Base-by-base conservation (phyloP, 2,329 filamentous ascomycete species). In the Cladophialophora chaetospira region DNA sequence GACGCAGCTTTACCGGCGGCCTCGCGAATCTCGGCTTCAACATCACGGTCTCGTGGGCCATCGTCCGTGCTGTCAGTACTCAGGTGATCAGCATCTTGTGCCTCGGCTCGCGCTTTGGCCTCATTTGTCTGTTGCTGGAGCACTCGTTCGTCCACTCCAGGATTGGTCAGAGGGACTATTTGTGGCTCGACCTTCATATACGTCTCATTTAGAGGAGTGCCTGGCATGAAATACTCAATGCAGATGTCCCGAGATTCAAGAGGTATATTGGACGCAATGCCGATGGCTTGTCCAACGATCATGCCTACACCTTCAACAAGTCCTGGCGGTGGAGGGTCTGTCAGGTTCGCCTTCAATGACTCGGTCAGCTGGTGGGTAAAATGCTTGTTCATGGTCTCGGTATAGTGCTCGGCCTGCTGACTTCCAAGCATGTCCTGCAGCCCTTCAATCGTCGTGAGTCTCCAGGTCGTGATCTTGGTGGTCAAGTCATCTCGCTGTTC, bases 391-490 rank as follows among this genome's bases (percentile, higher is more conserved):
- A 97, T 84, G 51, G 83, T 78, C 5, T 81, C 74, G 26, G 87
- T 85, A 72, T 91, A 82, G 9, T 88, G 82, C 10, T 79, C 79
- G 42, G 85, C 87, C 53, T 87, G 80, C 0, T 83, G 77, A 3
- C 87, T 84, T 55, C 82, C 80, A 15, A 97, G 79, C 31, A 82
- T 72, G 50, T 88, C 85, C 62, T 87, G 82, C 15, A 99, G 79
- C n/a, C 93, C 94, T 68, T 99, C 94, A 13, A 97, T 79, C 2
- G 94, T 99, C 3, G 93, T 87, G 74, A 97, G 85, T 58, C 94
- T 86, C 94, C 94, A 99, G 69, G 88, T 90, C 58, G 96, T 86
- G 42, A 97, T 85, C 73, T 96, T 96, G 43, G 87, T 84, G 19
- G 89, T 89, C 54, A 96, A 81, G 1, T 92, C 91, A 51, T 97